These are phyloP conservation scores for Phylloporus sp. DNA, from an alignment of 768 basidiomycete species.

Conservation along the genomic window DNA sequence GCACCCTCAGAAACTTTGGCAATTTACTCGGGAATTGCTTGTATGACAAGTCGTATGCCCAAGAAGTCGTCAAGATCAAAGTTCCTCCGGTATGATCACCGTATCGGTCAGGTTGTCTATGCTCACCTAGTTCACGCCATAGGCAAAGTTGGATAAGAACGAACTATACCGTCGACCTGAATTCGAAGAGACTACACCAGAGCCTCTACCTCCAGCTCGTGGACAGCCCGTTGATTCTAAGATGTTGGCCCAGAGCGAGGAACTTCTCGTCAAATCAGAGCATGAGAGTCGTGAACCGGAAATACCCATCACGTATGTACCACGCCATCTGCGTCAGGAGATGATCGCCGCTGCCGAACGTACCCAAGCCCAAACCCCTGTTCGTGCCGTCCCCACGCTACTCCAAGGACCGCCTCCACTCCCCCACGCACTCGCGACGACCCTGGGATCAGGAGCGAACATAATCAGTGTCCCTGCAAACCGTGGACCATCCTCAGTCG, in stretches of 20 bases:
- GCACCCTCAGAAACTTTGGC: conserved; percentile 88
- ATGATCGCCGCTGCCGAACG: conserved; percentile 9
- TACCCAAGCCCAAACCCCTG: conserved; percentile 1
- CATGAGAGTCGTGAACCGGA: conserved; percentile 4
- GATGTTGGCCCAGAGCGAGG: neutral
- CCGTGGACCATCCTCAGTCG: neutral
- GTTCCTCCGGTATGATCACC: conserved; percentile 62
- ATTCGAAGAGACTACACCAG: conserved; percentile 48
- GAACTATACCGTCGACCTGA: conserved; percentile 70
- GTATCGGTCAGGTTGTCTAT: neutral
- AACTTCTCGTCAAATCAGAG: conserved; percentile 20
- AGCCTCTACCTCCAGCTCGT: conserved; percentile 2
- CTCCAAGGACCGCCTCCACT: neutral
- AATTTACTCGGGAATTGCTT: conserved; percentile 94
- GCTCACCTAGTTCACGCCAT: neutral
- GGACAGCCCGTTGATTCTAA: neutral
- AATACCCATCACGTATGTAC: conserved; percentile 33
- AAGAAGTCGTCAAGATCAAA: conserved; percentile 85
- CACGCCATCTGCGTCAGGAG: conserved; percentile 38
- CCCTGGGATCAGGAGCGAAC: neutral
- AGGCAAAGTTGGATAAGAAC: conserved; percentile 68
- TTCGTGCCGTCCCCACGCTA: neutral
- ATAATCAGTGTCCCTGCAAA: neutral
- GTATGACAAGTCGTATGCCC: conserved; percentile 90
- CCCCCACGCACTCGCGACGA: neutral